Evolutionary conservation across 1,139 yeast species (phyloP), one percentile per base, ranked within the genome.

Genomic region (Nadsonia commutata): DNA sequence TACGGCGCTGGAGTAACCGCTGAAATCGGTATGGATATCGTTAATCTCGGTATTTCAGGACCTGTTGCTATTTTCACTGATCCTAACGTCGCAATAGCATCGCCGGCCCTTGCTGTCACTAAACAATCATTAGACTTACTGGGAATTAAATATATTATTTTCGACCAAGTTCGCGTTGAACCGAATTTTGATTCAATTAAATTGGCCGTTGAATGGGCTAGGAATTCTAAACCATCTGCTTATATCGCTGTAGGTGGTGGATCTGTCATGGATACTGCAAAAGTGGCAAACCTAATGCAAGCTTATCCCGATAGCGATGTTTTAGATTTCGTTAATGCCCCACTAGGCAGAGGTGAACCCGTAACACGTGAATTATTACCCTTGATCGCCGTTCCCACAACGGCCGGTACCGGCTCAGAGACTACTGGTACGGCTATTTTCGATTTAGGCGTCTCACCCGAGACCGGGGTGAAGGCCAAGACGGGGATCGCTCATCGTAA

Each of bases 331-430:
- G 68, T 65, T 48, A 64, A 64, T 46, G 68, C 68, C 3, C 68
- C 68, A 6, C 51, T 64, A 4, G 68, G 68, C n/a, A 61, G 61
- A 44, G 68, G 67, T 2, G 49, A 55, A 42, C 66, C 68, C 8
- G 56, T 64, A 20, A 59, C 56, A 20, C 52, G 54, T 38, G 45
- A 51, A 33, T 50, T 64, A 44, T 49, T 56, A 43, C 72, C 71
- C 3, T 50, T 67, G 48, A 62, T 67, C 44, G 70, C 71, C 6
- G 60, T 66, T 37, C 68, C 68, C 37, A 65, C 69, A 19, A 65
- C 69, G n/a, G 68, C 69, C 6, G 70, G 70, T 36, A 65, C 70
- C 18, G 70, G 69, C 21, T 66, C 70, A 2, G 71, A 68, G 48
- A 65, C 71, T 41, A 67, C 71, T 2, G 70, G 70, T 19, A 64